Conservation (phyloP, 1,284 basidiomycete genomes). For the Sporisorium scitamineum region DNA sequence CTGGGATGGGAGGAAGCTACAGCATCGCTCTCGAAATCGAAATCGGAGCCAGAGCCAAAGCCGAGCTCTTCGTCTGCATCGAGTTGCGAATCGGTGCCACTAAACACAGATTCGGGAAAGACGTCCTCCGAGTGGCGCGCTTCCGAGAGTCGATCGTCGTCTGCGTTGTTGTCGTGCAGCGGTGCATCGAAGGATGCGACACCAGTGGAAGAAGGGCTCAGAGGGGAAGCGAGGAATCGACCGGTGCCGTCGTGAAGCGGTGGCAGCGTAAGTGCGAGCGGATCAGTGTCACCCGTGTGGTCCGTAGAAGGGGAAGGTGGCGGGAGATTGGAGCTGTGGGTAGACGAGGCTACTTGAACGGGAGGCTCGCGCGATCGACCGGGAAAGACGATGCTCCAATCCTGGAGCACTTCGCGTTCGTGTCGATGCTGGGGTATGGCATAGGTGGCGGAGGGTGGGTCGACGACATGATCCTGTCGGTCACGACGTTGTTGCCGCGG, state of each 20-base stretch:
- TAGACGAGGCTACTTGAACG: no score
- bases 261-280: conserved; percentile 38
- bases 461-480: conserved; percentile 21
- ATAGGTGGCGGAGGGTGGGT: conserved; percentile 14
- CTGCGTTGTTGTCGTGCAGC: conserved; percentile 14
- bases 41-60: conserved; percentile 51
- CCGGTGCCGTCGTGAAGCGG: conserved; percentile 49
- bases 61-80: conserved; percentile 52
- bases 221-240: conserved; percentile 37
- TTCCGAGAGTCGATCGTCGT: conserved; percentile 26
- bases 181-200: conserved; percentile 23
- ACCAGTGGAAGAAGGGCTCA: conserved; percentile 35
- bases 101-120: conserved; percentile 39
- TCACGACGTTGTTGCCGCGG: conserved; percentile 44
- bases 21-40: conserved; percentile 50
- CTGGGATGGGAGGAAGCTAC: conserved; percentile 39
- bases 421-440: conserved; percentile 13
- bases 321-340: conserved; percentile 4
- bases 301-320: conserved; percentile 8
- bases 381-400: conserved; percentile 54
- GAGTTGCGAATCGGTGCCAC: conserved; percentile 39
- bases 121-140: conserved; percentile 26
- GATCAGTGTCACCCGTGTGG: conserved; percentile 15
- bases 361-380: conserved; percentile 31
- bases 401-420: conserved; percentile 22